These are phyloP conservation scores for Ceratocystis papillata DNA, from an alignment of 2,329 filamentous ascomycete species.

Conservation along the genomic window DNA sequence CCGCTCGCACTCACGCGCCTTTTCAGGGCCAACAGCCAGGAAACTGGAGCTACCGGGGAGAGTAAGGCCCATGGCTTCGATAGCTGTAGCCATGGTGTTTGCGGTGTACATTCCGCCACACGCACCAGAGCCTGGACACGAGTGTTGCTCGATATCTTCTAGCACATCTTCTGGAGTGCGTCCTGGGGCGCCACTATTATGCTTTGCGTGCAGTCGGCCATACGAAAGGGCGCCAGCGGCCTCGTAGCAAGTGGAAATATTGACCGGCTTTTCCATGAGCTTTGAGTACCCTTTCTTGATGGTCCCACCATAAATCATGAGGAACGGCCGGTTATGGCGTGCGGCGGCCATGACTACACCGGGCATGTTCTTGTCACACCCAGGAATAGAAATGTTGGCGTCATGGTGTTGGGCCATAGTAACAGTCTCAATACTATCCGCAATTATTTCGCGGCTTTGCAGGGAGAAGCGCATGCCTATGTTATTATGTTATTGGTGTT, in stretches of 20 bases:
- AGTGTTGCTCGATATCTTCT: conserved; percentile 68
- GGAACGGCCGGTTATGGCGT: conserved; percentile 77
- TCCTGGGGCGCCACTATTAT: conserved; percentile 48
- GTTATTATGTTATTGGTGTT: background rate
- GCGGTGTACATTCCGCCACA: conserved; percentile 88
- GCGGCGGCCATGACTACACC: conserved; percentile 84
- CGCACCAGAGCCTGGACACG: conserved; percentile 56
- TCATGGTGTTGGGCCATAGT: conserved; percentile 89
- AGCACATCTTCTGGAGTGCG: conserved; percentile 67
- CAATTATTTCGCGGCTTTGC: conserved; percentile 83
- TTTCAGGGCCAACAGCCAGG: conserved; percentile 68
- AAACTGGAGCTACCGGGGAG: conserved; percentile 76
- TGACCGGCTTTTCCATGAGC: conserved; percentile 66
- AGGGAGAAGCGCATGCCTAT: conserved; percentile 87
- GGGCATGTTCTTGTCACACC: conserved; percentile 98
- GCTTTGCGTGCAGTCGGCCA: conserved; percentile 61
- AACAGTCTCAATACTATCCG: conserved; percentile 86
- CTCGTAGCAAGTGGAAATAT: conserved; percentile 82
- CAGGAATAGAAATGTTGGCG: conserved; percentile 83
- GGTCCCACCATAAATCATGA: conserved; percentile 93
- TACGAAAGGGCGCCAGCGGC: conserved; percentile 75
- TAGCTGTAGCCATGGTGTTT: conserved; percentile 85
- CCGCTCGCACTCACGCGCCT: conserved; percentile 76
- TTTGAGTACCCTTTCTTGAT: conserved; percentile 78
- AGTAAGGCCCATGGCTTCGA: conserved; percentile 77